Percentiles rank a stretch among this genome's conserved stretches.
Evolutionary conservation across 1,284 basidiomycete genomes (phyloP).

Genomic region (Sphaerobolus stellatus): DNA sequence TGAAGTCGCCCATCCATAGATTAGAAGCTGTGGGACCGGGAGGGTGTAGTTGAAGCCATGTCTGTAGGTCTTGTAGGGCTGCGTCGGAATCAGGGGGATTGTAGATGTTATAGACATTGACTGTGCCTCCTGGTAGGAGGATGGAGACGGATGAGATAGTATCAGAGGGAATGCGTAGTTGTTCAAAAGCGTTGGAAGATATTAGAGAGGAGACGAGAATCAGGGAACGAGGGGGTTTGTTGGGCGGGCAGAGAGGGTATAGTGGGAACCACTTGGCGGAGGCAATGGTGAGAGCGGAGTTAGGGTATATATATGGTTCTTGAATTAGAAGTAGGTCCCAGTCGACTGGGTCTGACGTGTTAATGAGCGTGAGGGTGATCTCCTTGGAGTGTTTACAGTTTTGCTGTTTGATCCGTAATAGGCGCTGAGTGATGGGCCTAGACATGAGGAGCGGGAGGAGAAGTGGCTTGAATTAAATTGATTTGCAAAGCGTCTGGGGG

Average conservation of each 20-base stretch:
- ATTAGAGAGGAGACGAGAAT: too few relatives aligned
- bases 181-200: too few relatives aligned
- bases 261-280: constrained; percentile 26
- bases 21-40: constrained; percentile 13
- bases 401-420: constrained; percentile 27
- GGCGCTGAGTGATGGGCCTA: neutral
- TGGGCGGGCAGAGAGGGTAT: too few relatives aligned
- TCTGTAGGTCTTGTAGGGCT: constrained; percentile 18
- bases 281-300: constrained; percentile 21
- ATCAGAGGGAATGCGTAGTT: too few relatives aligned
- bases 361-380: constrained; percentile 17
- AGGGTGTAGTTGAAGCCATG: neutral
- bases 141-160: too few relatives aligned
- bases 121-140: neutral
- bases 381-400: constrained; percentile 27
- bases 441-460: neutral
- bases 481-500: neutral
- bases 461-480: neutral
- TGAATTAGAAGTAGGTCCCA: too few relatives aligned
- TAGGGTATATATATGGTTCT: constrained; percentile 42
- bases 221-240: too few relatives aligned
- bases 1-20: constrained; percentile 49
- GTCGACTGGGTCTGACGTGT: constrained; percentile 17
- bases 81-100: constrained; percentile 25
- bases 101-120: constrained; percentile 38